Conservation (phyloP, 805 yeast species). For the Groenewaldozyma tartarivorans region DNA sequence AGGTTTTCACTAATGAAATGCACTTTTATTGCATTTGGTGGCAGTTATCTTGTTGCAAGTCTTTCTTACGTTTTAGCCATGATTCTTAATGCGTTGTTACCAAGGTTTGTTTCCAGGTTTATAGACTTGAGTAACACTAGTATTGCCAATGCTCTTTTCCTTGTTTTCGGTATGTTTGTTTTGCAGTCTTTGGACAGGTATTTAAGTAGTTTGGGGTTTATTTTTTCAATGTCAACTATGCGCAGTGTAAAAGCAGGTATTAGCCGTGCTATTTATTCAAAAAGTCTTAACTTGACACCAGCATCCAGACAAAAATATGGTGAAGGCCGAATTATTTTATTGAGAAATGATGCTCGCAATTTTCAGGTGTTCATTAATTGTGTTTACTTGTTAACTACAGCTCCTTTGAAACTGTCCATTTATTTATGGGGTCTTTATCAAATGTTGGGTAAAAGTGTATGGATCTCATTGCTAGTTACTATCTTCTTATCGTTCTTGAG, state of each 20-base stretch:
- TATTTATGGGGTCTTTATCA: conserved; percentile 66
- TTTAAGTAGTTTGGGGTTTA: background rate
- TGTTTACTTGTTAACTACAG: conserved; percentile 79
- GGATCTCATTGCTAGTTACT: conserved; percentile 81
- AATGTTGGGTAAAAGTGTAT: conserved; percentile 75
- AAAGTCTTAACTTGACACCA: conserved; percentile 55
- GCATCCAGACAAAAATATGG: conserved; percentile 53
- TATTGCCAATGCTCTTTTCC: background rate
- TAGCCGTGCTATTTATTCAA: conserved; percentile 45
- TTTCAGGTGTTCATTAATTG: conserved; percentile 72
- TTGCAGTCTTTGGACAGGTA: background rate
- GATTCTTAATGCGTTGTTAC: background rate
- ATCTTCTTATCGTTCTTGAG: conserved; percentile 70
- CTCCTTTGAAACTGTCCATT: conserved; percentile 74
- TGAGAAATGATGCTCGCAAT: conserved; percentile 70
- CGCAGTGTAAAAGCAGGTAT: conserved; percentile 2
- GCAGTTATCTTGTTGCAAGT: background rate
- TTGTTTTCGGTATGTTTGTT: conserved; percentile 2
- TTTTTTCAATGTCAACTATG: conserved; percentile 1
- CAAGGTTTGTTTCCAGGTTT: conserved; percentile 1
- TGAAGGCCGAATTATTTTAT: conserved; percentile 85
- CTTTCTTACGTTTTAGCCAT: background rate
- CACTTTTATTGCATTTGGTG: background rate
- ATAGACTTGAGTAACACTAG: background rate
- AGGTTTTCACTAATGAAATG: background rate